Base-by-base conservation (phyloP, 2,329 filamentous ascomycete genomes). In the Xylaria multiplex region DNA sequence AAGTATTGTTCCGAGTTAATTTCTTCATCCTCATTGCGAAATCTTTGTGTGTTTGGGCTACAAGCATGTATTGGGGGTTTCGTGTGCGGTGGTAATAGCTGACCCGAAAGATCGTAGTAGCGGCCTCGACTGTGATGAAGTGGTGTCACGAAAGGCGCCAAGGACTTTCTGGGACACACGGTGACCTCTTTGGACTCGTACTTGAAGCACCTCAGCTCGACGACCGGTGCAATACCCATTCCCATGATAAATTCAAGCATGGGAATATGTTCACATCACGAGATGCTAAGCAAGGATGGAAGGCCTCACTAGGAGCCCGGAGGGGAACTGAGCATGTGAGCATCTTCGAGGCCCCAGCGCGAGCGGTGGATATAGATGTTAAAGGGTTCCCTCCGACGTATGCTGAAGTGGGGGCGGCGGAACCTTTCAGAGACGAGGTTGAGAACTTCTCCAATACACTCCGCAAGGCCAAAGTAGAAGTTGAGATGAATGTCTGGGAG, bases 161-260 rank as follows among this genome's bases (percentile, higher is more conserved):
- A 54, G 55, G 30, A n/a, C 27, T 64, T 49, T 27, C 8, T 13
- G 22, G 14, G 24, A 27, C 50, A 40, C 50, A 42, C 11, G 63
- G 63, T 19, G 57, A 56, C 9, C 63, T 70, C 27, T 37, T 42
- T 27, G 69, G 67, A 22, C 53, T 69, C 16, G 19, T 71, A 24
- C 30, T 71, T 52, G 69, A 71, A 57, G 67, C 69, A 48, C 67
- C 67, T 46, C 67, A 70, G 54, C 63, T 71, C 16, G 69, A 71
- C 45, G 69, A 71, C 37, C 59, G 67, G 19, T 68, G 65, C 56
- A 59, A 68, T 19, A 68, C 67, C 3, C n/a, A 30, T 11, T 71
- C 69, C 9, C 63, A 70, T 8, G n/a, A 48, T 7, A 46, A 59
- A 32, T 71, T 70, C 53, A 68, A 59, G 19, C 52, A 63, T 4